phyloP scores from a whole-genome alignment of 2,329 filamentous ascomycete genomes.

The Aspergillus bombycis region DNA sequence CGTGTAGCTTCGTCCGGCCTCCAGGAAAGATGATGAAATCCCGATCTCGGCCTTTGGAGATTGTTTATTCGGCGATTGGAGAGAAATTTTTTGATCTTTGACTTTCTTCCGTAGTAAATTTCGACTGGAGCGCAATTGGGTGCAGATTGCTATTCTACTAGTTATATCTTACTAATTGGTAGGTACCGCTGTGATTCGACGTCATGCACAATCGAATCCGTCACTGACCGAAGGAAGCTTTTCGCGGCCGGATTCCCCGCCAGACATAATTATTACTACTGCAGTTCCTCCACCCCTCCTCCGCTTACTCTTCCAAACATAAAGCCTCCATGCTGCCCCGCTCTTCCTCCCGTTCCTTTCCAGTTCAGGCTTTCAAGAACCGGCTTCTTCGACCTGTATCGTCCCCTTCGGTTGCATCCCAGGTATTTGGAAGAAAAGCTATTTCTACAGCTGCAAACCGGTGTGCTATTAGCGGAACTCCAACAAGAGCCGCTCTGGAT shows the following conservation, averaged over 20 bases:
- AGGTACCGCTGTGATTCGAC: not conserved
- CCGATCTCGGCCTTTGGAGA: not conserved
- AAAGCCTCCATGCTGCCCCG: constrained; percentile 27
- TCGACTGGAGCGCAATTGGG: not conserved
- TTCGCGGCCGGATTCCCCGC: not conserved
- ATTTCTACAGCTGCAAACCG: constrained; percentile 17
- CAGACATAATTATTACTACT: not conserved
- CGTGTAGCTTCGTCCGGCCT: not conserved
- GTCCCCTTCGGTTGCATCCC: constrained; percentile 4
- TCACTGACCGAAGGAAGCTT: not conserved
- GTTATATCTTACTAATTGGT: not conserved
- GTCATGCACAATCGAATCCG: not conserved
- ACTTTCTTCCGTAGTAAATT: not conserved
- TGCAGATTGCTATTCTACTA: not conserved
- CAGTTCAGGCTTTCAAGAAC: constrained; percentile 22
- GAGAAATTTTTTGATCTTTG: not conserved
- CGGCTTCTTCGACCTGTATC: constrained; percentile 14
- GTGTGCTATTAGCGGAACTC: not conserved
- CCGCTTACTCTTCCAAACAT: not conserved
- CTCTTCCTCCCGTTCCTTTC: constrained; percentile 20
- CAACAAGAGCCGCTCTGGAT: constrained; percentile 27
- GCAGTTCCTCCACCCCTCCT: constrained; percentile 1
- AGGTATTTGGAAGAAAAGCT: constrained; percentile 15
- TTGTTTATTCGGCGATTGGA: not conserved
- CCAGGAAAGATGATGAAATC: not conserved